Percentiles rank a stretch among this genome's conserved stretches.
These are phyloP conservation scores for Neopestalotiopsis clavispora DNA, from an alignment of 2,329 filamentous ascomycete genomes.

Conservation along the genomic window DNA sequence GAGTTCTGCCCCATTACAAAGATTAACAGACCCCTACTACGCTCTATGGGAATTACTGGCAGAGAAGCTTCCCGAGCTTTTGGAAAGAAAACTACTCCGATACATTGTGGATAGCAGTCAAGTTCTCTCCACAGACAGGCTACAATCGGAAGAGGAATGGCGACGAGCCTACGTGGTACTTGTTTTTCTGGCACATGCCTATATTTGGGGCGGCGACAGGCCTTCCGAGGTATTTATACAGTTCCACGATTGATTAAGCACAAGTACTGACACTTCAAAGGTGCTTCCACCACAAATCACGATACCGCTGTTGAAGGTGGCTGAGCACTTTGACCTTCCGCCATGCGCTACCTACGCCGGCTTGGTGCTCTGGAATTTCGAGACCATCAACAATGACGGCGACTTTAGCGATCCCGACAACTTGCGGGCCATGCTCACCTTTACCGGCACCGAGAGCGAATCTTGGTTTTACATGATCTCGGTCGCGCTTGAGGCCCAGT, in stretches of 20 bases:
- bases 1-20: constrained; percentile 66
- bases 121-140: constrained; percentile 67
- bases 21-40: constrained; percentile 75
- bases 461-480: constrained; percentile 95
- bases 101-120: constrained; percentile 69
- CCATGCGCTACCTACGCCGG: constrained; percentile 91
- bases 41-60: constrained; percentile 77
- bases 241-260: not conserved
- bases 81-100: constrained; percentile 69
- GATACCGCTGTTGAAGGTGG: constrained; percentile 75
- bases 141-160: constrained; percentile 75
- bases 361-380: constrained; percentile 90
- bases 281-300: constrained; percentile 76
- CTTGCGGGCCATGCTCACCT: constrained; percentile 76
- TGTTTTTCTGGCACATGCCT: constrained; percentile 80
- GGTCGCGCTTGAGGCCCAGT: constrained; percentile 86
- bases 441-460: constrained; percentile 87
- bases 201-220: constrained; percentile 84
- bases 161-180: constrained; percentile 80
- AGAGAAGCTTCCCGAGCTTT: constrained; percentile 68
- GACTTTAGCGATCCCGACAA: constrained; percentile 71
- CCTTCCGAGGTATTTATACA: constrained; percentile 66
- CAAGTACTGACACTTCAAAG: constrained; percentile 36
- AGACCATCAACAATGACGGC: constrained; percentile 51
- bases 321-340: constrained; percentile 77